phyloP scores from a whole-genome alignment of 495 filamentous ascomycete genomes.

The Aspergillus leporis region DNA sequence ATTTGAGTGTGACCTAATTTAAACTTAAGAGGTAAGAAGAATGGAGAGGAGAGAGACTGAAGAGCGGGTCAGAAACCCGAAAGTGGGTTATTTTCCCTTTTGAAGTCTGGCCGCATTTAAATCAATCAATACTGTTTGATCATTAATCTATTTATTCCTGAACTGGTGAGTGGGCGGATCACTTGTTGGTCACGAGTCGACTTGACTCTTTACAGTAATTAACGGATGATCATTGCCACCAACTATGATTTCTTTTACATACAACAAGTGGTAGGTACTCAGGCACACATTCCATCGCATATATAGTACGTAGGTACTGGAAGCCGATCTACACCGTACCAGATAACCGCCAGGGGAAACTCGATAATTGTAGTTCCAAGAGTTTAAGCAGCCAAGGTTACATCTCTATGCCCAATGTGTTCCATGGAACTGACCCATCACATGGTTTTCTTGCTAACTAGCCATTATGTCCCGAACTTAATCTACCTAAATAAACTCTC shows the following conservation, averaged over 20 bases:
- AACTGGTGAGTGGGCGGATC: neutral
- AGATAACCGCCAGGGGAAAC: too few relatives aligned
- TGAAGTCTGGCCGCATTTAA: too few relatives aligned
- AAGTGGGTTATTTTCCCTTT: neutral
- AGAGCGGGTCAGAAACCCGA: neutral
- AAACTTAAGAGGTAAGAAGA: conserved; percentile 2
- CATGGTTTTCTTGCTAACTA: neutral
- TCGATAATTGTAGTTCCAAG: too few relatives aligned
- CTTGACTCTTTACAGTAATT: neutral
- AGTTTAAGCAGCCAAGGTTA: too few relatives aligned
- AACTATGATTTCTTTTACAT: too few relatives aligned
- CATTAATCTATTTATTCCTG: too few relatives aligned
- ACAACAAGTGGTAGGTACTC: too few relatives aligned
- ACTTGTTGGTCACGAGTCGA: neutral
- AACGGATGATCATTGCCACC: too few relatives aligned
- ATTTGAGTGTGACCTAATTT: neutral
- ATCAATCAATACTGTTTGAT: too few relatives aligned
- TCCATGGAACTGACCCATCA: neutral
- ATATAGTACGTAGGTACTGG: too few relatives aligned
- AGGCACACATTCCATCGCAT: too few relatives aligned
- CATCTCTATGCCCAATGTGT: neutral
- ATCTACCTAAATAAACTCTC: neutral
- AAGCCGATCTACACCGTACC: too few relatives aligned
- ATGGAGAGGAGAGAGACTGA: neutral
- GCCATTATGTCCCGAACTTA: neutral